Evolutionary conservation across 129 eudicot species (phyloP), one percentile per base, ranked within the genome.

Genomic region (Arctium minus): DNA sequence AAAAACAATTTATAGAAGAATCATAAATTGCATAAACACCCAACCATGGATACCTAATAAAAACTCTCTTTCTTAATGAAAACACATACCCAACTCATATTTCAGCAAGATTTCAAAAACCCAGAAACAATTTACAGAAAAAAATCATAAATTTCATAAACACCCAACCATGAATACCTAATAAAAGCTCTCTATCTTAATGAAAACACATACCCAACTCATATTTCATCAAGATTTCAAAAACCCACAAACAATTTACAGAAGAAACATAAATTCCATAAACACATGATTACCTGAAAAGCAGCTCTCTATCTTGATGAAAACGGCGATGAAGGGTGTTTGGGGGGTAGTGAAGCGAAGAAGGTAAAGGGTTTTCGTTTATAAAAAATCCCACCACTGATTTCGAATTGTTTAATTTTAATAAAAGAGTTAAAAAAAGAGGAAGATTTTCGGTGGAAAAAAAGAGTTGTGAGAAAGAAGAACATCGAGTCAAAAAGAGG

Each of bases 401-500:
- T 71, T 56, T 56, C 17, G n/a, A 83, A 77, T n/a, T 53, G 77
- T 31, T 70, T 70, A 83, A 71, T 75, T 74, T 37, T 5, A 40
- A 44, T 56, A 50, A 11, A 33, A 1, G 10, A 53, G 6, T 37
- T 22, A 22, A 11, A 83, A 78, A 40, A 73, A 73, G 77, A 73
- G 77, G 60, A 46, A 73, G 18, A n/a, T 44, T 53, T 84, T 84
- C 39, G 50, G 86, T 84, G 86, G 83, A 78, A 72, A 67, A 60
- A 42, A 83, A 82, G 79, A 72, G 71, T 75, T 75, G 29, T 2
- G 80, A n/a, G 75, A 82, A 82, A 72, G 79, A 71, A 30, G 75
- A 72, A 84, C 79, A 60, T 4, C 13, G 86, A 84, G 86, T 84
- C 86, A 84, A 84, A 83, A 84, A 84, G 83, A 83, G 13, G 73